These are phyloP conservation scores for Phaeosphaeria sp. DNA, from an alignment of 2,329 filamentous ascomycete species.

Conservation along the genomic window DNA sequence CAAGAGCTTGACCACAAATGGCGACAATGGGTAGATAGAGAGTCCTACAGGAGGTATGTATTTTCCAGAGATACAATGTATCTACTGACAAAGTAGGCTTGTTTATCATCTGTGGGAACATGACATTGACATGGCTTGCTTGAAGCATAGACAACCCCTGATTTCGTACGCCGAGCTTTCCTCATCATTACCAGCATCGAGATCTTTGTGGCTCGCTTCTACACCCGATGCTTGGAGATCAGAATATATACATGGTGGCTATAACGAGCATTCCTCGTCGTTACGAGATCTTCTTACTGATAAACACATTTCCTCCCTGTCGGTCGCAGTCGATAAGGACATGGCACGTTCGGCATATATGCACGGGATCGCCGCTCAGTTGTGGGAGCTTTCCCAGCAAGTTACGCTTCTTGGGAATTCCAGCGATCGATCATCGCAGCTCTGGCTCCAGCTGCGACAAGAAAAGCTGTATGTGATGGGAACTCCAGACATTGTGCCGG, in stretches of 20 bases:
- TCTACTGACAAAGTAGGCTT: slow-evolving; percentile 37
- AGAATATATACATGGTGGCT: slow-evolving; percentile 42
- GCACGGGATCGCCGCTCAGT: slow-evolving; percentile 25
- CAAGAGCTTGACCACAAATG: slow-evolving; percentile 67
- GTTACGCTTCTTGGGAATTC: slow-evolving; percentile 12
- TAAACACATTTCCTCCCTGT: slow-evolving; percentile 57
- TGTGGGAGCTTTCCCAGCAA: slow-evolving; percentile 27
- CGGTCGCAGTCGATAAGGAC: slow-evolving; percentile 56
- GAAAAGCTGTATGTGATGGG: slow-evolving; percentile 12
- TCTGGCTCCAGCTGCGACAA: slow-evolving; percentile 24
- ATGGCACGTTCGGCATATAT: slow-evolving; percentile 19
- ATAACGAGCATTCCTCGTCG: slow-evolving; percentile 7
- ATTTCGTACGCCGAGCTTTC: slow-evolving; percentile 74
- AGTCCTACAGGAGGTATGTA: slow-evolving; percentile 60
- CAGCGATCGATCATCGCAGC: slow-evolving; percentile 23
- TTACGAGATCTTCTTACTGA: slow-evolving; percentile 35
- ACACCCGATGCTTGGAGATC: slow-evolving; percentile 68
- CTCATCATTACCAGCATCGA: slow-evolving; percentile 67
- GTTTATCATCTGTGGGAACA: slow-evolving; percentile 29
- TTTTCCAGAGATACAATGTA: background rate
- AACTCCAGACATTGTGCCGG: background rate
- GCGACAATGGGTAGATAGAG: slow-evolving; percentile 66
- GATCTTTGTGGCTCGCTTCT: slow-evolving; percentile 69
- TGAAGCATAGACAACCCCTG: slow-evolving; percentile 53
- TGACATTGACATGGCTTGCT: slow-evolving; percentile 27